Evolutionary conservation across 768 basidiomycete species (phyloP).

Genomic region (Tubosaeta sp.): DNA sequence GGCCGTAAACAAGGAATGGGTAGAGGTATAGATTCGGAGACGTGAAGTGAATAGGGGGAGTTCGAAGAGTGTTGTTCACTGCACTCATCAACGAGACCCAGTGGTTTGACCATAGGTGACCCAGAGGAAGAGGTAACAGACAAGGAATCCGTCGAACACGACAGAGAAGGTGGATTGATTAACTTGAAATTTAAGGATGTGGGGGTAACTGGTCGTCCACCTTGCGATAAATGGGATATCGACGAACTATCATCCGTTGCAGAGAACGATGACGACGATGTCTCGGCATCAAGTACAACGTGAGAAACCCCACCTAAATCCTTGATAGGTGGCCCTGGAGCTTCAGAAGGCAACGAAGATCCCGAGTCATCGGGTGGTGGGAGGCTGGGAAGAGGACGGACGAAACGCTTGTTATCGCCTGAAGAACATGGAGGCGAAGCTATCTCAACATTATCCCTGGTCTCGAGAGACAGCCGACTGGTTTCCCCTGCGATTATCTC

Average conservation of each 20-base stretch:
- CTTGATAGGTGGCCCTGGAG: neutral
- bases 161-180: conserved; percentile 42
- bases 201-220: conserved; percentile 33
- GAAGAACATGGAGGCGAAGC: conserved; percentile 2
- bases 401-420: conserved; percentile 14
- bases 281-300: conserved; percentile 15
- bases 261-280: conserved; percentile 23
- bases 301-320: neutral
- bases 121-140: conserved; percentile 52
- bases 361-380: conserved; percentile 11
- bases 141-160: conserved; percentile 59
- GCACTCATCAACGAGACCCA: conserved; percentile 33
- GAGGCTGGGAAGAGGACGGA: conserved; percentile 24
- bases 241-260: conserved; percentile 31
- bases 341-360: conserved; percentile 5
- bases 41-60: conserved; percentile 23
- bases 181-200: conserved; percentile 29
- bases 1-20: conserved; percentile 22
- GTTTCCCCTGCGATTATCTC: conserved; percentile 1
- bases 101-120: conserved; percentile 34
- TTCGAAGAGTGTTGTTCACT: conserved; percentile 23
- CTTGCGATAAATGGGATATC: conserved; percentile 28
- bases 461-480: neutral
- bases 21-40: conserved; percentile 28
- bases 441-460: neutral